Evolutionary conservation across 805 yeast species (phyloP).

Genomic region (Grigorovia humatica): DNA sequence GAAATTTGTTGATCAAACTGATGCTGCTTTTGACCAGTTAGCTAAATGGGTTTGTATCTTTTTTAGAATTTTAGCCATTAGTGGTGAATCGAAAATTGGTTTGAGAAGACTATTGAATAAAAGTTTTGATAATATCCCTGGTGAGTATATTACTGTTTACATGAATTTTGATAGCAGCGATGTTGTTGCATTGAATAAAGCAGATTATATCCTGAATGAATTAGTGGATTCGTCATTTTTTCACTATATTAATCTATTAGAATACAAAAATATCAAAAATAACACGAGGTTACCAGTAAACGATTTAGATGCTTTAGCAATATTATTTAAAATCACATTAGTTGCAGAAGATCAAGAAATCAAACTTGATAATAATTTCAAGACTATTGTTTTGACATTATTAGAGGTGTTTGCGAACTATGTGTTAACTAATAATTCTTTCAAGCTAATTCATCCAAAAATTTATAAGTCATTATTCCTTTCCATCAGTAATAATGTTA

Average conservation of each 20-base stretch:
- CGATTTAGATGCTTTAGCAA: slow-evolving; percentile 39
- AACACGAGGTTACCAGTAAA: slow-evolving; percentile 33
- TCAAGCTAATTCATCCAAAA: slow-evolving; percentile 2
- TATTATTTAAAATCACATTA: slow-evolving; percentile 32
- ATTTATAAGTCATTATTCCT: slow-evolving; percentile 4
- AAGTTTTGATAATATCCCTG: slow-evolving; percentile 6
- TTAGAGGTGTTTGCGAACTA: slow-evolving; percentile 40
- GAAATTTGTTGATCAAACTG: slow-evolving; percentile 34
- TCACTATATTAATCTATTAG: slow-evolving; percentile 28
- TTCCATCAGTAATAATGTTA: background rate
- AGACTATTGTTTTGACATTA: slow-evolving; percentile 28
- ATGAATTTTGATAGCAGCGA: slow-evolving; percentile 16
- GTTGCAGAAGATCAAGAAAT: slow-evolving; percentile 22
- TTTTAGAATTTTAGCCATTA: slow-evolving; percentile 36
- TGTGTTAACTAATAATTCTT: slow-evolving; percentile 7
- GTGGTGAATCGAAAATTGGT: slow-evolving; percentile 48
- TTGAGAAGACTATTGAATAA: slow-evolving; percentile 6
- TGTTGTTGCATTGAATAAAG: slow-evolving; percentile 6
- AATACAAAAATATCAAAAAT: slow-evolving; percentile 21
- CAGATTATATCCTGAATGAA: slow-evolving; percentile 10
- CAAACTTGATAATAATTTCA: slow-evolving; percentile 12
- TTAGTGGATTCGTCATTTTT: slow-evolving; percentile 24
- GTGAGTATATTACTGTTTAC: slow-evolving; percentile 6
- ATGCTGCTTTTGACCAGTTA: slow-evolving; percentile 13
- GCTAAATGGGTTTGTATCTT: slow-evolving; percentile 43